Evolutionary conservation across 805 yeast genomes (phyloP).

Genomic region (Monosporozyma servazzii): DNA sequence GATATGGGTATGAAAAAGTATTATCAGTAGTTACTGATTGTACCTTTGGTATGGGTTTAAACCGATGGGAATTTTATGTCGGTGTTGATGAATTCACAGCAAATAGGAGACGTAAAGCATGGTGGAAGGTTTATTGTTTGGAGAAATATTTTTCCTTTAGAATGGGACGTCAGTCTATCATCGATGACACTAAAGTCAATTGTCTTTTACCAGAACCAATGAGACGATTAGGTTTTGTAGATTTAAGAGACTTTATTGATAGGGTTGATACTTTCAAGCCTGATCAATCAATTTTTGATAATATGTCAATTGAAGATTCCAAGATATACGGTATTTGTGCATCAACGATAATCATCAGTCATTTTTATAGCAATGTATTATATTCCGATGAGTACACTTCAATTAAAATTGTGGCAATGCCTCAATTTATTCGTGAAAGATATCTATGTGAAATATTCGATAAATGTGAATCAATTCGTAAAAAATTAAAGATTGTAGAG

Average conservation of each 20-base stretch:
- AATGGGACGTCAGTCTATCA: slow-evolving; percentile 16
- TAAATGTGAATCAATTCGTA: background rate
- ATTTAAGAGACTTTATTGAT: slow-evolving; percentile 12
- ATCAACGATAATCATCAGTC: slow-evolving; percentile 9
- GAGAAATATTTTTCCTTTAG: slow-evolving; percentile 15
- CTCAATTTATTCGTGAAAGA: slow-evolving; percentile 9
- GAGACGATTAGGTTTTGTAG: slow-evolving; percentile 17
- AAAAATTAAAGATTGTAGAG: background rate
- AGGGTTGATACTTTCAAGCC: background rate
- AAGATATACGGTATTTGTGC: slow-evolving; percentile 17
- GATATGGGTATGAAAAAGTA: slow-evolving; percentile 18
- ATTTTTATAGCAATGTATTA: slow-evolving; percentile 18
- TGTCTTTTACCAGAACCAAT: slow-evolving; percentile 21
- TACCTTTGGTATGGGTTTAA: slow-evolving; percentile 21
- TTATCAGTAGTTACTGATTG: slow-evolving; percentile 15
- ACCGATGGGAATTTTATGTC: slow-evolving; percentile 28
- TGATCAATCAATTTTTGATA: slow-evolving; percentile 8
- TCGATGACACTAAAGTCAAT: slow-evolving; percentile 17
- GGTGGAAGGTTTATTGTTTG: slow-evolving; percentile 25
- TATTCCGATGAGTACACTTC: slow-evolving; percentile 20
- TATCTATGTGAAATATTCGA: slow-evolving; percentile 15
- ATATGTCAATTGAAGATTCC: slow-evolving; percentile 7
- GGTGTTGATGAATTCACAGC: slow-evolving; percentile 23
- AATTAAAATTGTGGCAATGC: slow-evolving; percentile 19
- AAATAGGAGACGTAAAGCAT: slow-evolving; percentile 20